phyloP scores from a whole-genome alignment of 2,329 filamentous ascomycete species.

The Teratosphaeria zuluensis region DNA sequence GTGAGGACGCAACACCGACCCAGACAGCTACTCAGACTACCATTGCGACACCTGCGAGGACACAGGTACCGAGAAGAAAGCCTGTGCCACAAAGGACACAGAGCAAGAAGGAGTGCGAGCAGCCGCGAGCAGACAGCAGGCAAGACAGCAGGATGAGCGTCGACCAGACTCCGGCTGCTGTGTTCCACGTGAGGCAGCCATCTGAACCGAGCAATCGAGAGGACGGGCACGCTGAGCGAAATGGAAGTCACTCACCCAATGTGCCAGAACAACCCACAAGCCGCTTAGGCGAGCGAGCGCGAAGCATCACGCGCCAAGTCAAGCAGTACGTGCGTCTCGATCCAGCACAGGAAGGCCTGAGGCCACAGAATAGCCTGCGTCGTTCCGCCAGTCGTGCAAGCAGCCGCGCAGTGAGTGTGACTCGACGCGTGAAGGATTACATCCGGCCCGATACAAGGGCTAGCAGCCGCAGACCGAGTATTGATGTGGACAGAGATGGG shows the following conservation, averaged over 20 bases:
- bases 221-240: neutral
- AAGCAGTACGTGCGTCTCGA: slow-evolving; percentile 31
- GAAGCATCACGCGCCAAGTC: slow-evolving; percentile 18
- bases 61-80: neutral
- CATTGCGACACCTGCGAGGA: neutral
- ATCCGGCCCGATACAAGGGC: slow-evolving; percentile 26
- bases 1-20: neutral
- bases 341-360: neutral
- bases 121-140: neutral
- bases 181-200: neutral
- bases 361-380: neutral
- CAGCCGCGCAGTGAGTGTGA: slow-evolving; percentile 1
- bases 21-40: neutral
- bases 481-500: slow-evolving; percentile 14
- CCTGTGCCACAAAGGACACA: neutral
- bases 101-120: neutral
- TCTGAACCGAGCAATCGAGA: neutral
- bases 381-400: neutral
- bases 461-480: slow-evolving; percentile 15
- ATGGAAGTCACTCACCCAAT: neutral
- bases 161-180: neutral
- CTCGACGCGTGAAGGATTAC: slow-evolving; percentile 31
- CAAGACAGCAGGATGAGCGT: neutral
- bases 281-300: slow-evolving; percentile 2
- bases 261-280: neutral